Percentiles rank a stretch among this genome's conserved stretches.
Evolutionary conservation across 2,329 filamentous ascomycete species (phyloP).

Genomic region (Ceratocystis albifundus): DNA sequence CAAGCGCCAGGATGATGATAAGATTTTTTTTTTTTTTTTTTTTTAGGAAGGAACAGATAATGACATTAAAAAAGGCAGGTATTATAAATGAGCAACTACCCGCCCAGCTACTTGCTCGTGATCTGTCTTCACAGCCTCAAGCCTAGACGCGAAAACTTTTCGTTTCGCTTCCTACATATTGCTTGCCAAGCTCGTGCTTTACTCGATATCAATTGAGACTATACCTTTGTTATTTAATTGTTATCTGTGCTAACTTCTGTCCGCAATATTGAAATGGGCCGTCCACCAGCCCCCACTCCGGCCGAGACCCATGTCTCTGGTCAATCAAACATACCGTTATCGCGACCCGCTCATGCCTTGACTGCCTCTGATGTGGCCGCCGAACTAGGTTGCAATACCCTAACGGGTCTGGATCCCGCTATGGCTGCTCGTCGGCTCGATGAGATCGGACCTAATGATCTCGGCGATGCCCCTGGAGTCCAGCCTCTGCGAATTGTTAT

Average conservation of each 20-base stretch:
- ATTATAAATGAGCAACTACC: not conserved
- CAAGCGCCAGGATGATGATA: not conserved
- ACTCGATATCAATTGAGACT: too few relatives aligned
- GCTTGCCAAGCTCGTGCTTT: too few relatives aligned
- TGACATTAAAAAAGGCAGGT: too few relatives aligned
- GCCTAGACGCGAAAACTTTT: too few relatives aligned
- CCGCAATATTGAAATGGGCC: not conserved
- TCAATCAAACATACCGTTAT: constrained; percentile 34
- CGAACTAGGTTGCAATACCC: constrained; percentile 42
- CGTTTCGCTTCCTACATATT: too few relatives aligned
- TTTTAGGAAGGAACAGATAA: too few relatives aligned
- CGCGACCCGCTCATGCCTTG: constrained; percentile 47
- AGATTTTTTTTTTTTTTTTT: too few relatives aligned
- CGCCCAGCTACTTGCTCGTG: too few relatives aligned
- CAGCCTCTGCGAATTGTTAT: constrained; percentile 46
- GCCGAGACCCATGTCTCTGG: constrained; percentile 28
- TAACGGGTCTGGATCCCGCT: constrained; percentile 41
- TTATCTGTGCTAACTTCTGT: not conserved
- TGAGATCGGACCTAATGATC: constrained; percentile 47
- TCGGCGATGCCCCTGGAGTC: constrained; percentile 39
- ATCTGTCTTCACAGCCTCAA: too few relatives aligned
- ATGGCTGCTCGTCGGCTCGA: constrained; percentile 43
- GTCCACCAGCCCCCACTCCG: not conserved
- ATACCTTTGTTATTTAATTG: not conserved
- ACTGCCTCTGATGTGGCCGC: constrained; percentile 37